Evolutionary conservation across 2,329 filamentous ascomycete species (phyloP), one percentile per base, ranked within the genome.

Genomic region (Pezicula rhizophila): DNA sequence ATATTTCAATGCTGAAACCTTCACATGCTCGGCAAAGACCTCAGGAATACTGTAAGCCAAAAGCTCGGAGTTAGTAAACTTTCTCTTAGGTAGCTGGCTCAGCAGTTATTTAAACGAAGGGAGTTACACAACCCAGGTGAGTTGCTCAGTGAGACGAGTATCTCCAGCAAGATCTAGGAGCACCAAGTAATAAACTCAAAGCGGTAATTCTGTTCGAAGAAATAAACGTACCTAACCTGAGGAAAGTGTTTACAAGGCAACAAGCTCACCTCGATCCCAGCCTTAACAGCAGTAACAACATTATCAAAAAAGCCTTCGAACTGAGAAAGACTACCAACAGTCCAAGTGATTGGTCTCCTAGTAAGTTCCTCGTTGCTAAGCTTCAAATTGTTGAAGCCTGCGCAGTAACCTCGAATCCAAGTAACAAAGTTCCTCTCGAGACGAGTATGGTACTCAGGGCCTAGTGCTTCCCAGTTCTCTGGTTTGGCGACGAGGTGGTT

Each of bases 211-310:
- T 23, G 23, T 23, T 23, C 23, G 4, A 23, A 23, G 23, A 23
- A 23, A 23, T 23, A 23, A 23, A 23, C 23, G 6, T 23, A 23
- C 23, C 23, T 52, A 8, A 54, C 52, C 10, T 54, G 42, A 11
- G 50, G 52, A 17, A 54, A 54, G 47, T 54, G 52, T 41, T 48
- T 54, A 10, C 35, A 47, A 31, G 52, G 39, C 50, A 54, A 35
- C 35, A 51, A 33, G 39, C 46, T 37, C 11, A 52, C 34, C 28
- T 33, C 37, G 33, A 54, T 45, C 1, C 48, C 52, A 10, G 33
- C 20, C 41, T 52, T 41, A 7, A 39, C 46, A 14, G 47, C 45
- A n/a, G 48, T 26, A 8, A 50, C 41, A 5, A 54, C 31, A 50
- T 54, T 54, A 3, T 48, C 45, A 15, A 45, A 50, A 38, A 50